phyloP scores from a whole-genome alignment of 345 rosid genomes.

The Eucalyptus urophylla region DNA sequence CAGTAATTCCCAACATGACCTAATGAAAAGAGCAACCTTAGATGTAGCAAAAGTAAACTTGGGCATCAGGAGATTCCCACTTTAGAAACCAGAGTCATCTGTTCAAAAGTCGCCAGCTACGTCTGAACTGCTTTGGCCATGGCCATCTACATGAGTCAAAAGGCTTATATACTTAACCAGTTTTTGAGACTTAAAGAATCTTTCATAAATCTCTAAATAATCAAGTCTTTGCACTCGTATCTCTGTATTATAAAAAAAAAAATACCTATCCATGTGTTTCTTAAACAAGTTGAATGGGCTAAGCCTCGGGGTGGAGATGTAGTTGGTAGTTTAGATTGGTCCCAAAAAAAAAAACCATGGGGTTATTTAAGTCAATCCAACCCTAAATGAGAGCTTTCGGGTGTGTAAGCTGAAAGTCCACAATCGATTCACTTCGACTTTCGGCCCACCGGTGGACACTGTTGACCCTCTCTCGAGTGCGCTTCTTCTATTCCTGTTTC shows the following conservation, averaged over 20 bases:
- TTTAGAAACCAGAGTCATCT: background rate
- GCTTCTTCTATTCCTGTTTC: too few relatives aligned
- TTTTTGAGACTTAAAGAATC: background rate
- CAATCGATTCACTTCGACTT: too few relatives aligned
- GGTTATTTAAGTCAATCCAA: background rate
- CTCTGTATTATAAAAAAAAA: too few relatives aligned
- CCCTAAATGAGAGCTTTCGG: background rate
- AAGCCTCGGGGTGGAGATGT: background rate
- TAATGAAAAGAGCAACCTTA: background rate
- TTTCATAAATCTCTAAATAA: background rate
- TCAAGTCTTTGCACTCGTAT: background rate
- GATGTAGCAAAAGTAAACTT: background rate
- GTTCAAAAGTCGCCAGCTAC: too few relatives aligned
- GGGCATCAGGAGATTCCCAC: background rate
- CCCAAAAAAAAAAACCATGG: background rate
- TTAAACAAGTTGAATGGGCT: background rate
- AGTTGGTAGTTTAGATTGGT: background rate
- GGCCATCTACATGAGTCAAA: background rate
- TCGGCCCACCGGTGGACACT: too few relatives aligned
- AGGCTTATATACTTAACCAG: background rate
- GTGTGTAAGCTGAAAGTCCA: background rate
- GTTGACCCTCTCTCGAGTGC: too few relatives aligned
- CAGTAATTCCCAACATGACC: too few relatives aligned
- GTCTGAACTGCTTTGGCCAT: background rate
- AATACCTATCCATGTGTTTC: background rate